Conservation (phyloP, 78 protist species). For the Goniomonas avonlea region DNA sequence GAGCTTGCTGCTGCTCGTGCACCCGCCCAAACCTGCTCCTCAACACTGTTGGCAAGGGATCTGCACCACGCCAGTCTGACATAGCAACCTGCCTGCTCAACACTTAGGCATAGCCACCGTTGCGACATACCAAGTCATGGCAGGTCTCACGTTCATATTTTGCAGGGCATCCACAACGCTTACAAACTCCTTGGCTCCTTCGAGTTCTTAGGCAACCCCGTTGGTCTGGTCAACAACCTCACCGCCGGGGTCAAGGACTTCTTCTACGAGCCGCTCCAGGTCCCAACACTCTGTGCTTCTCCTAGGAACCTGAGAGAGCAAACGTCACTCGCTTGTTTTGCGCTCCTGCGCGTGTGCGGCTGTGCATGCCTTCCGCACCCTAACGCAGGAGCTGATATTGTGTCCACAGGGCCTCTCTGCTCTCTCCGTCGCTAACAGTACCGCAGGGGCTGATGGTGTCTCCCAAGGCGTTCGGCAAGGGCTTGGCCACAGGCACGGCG, state of each 20-base stretch:
- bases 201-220: constrained; percentile 33
- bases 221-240: constrained; percentile 18
- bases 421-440: too few species aligned
- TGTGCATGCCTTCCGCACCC: background rate
- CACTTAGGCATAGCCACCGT: too few species aligned
- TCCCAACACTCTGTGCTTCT: background rate
- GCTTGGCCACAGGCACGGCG: background rate
- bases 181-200: constrained; percentile 30
- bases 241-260: constrained; percentile 23
- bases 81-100: background rate
- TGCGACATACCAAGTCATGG: background rate
- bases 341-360: background rate
- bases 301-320: background rate
- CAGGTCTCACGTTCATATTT: background rate
- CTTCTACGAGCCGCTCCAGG: constrained; percentile 25
- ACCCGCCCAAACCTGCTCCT: background rate
- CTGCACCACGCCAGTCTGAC: too few species aligned
- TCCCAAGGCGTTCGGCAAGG: constrained; percentile 5
- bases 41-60: too few species aligned
- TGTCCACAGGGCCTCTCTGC: too few species aligned
- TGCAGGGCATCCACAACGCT: constrained; percentile 1
- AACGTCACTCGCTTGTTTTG: too few species aligned
- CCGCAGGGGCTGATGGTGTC: constrained; percentile 22
- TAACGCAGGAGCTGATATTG: background rate
- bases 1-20: too few species aligned